Percentiles rank a stretch among this genome's conserved stretches.
Evolutionary conservation across 176 grass and related monocot species (phyloP).

Genomic region (Oryza meridionalis): DNA sequence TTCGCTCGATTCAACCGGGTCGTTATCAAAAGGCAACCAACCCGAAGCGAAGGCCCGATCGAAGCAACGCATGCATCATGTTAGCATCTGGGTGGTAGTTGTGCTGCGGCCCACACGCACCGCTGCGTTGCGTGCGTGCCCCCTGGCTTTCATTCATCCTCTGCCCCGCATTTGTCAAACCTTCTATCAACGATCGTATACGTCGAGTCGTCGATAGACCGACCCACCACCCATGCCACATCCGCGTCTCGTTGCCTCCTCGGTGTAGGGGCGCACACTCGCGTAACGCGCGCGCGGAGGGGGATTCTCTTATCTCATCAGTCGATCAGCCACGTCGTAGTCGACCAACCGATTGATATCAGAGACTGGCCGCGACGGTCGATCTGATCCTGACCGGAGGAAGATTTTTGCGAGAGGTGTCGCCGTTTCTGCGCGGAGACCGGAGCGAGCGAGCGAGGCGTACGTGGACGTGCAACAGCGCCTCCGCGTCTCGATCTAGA

Average conservation of each 20-base stretch:
- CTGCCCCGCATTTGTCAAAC: neutral
- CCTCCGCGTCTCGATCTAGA: neutral
- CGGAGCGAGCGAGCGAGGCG: neutral
- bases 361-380: too few species aligned
- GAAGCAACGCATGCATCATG: neutral
- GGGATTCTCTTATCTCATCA: neutral
- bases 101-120: neutral
- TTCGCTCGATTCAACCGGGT: neutral
- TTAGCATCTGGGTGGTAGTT: neutral
- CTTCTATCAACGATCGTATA: neutral
- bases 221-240: neutral
- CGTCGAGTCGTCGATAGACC: neutral
- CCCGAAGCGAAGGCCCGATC: neutral
- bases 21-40: neutral
- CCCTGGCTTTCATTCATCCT: neutral
- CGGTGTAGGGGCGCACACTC: neutral
- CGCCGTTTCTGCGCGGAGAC: neutral
- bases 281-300: too few species aligned
- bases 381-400: neutral
- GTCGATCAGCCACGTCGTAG: neutral
- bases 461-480: neutral
- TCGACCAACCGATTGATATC: neutral
- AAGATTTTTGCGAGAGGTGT: neutral
- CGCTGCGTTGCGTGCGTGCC: neutral
- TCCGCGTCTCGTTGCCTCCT: neutral